Conservation (phyloP, 306 rosid species). For the apple (Malus domestica) region DNA sequence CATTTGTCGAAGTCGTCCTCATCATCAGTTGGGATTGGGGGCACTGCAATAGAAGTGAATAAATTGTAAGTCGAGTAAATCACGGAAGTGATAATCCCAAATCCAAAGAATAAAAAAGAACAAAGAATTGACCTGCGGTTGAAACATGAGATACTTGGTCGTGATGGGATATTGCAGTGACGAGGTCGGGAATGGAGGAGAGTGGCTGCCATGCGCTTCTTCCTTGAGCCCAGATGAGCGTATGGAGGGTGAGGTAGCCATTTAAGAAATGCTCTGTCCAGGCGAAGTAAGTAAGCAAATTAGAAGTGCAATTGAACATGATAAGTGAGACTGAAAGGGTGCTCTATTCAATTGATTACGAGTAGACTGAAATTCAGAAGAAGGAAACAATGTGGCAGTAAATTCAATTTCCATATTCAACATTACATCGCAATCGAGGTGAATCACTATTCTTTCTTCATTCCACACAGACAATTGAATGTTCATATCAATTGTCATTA, state of each 20-base stretch:
- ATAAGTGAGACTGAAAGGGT: constrained; percentile 32
- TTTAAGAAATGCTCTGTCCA: constrained; percentile 80
- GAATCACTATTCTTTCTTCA: not conserved
- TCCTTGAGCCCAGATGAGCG: constrained; percentile 87
- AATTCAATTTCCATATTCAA: constrained; percentile 16
- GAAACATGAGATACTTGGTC: constrained; percentile 27
- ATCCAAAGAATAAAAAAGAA: not conserved
- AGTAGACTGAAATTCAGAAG: constrained; percentile 44
- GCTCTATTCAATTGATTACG: constrained; percentile 29
- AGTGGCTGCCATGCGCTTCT: constrained; percentile 76
- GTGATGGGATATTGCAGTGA: constrained; percentile 32
- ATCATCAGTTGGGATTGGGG: constrained; percentile 33
- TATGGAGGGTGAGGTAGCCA: constrained; percentile 58
- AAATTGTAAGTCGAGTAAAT: constrained; percentile 15
- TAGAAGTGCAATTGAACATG: constrained; percentile 39
- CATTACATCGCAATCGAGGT: not conserved
- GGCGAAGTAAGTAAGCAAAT: constrained; percentile 38
- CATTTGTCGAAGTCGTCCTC: constrained; percentile 68
- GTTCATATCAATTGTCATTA: not conserved
- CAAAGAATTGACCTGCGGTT: constrained; percentile 44
- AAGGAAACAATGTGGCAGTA: constrained; percentile 10
- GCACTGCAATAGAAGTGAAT: constrained; percentile 30
- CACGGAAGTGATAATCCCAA: not conserved
- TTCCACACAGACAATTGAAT: not conserved
- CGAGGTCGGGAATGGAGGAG: constrained; percentile 55